phyloP scores from a whole-genome alignment of 148 eudicot genomes.

The Rhododendron simsii region DNA sequence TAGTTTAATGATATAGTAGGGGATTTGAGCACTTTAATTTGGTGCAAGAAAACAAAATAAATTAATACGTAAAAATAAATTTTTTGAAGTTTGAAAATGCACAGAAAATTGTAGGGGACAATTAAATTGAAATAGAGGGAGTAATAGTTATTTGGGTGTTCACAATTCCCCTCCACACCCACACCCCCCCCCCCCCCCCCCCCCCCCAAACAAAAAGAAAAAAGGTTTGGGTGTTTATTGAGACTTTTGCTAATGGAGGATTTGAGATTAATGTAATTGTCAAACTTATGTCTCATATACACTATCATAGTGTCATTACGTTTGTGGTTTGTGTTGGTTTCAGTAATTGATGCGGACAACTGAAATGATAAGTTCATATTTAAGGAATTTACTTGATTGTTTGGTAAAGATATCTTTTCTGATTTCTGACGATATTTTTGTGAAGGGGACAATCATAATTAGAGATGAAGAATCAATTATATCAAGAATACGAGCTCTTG shows the following conservation, averaged over 20 bases:
- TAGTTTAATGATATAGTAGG: too few species aligned
- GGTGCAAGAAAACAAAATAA: too few species aligned
- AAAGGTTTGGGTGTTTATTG: not conserved
- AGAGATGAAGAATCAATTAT: conserved; percentile 66
- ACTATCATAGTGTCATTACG: not conserved
- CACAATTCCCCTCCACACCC: too few species aligned
- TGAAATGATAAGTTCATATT: not conserved
- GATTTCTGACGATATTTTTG: not conserved
- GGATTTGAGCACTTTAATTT: too few species aligned
- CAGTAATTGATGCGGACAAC: not conserved
- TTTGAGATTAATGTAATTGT: not conserved
- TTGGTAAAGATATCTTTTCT: not conserved
- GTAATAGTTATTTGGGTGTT: too few species aligned
- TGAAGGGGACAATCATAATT: conserved; percentile 84
- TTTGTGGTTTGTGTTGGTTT: not conserved
- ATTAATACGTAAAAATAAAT: too few species aligned
- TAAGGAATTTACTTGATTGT: not conserved
- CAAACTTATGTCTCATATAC: not conserved
- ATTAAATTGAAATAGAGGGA: too few species aligned
- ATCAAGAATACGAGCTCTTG: conserved; percentile 51
- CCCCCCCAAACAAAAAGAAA: too few species aligned
- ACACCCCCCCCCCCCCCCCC: too few species aligned
- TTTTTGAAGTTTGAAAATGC: too few species aligned
- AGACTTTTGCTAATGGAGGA: not conserved
- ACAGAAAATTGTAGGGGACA: too few species aligned